Conservation (phyloP, 2,329 filamentous ascomycete genomes). For the Anthostomella pinea region DNA sequence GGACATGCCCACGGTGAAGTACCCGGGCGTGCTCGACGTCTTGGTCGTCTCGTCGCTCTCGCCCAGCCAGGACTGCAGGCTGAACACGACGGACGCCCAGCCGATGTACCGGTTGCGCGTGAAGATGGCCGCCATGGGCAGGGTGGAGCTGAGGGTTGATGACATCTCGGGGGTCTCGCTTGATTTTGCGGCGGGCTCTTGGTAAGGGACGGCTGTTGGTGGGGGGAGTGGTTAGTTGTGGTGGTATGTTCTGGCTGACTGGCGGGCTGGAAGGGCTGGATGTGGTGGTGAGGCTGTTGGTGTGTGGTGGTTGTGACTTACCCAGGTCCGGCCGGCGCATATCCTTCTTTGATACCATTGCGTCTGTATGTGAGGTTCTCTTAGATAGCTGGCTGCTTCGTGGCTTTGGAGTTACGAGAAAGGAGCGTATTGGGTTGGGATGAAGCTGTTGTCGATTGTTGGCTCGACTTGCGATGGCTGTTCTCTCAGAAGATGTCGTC, state of each 20-base stretch:
- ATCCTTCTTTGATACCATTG: conserved; percentile 73
- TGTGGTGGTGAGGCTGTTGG: conserved; percentile 7
- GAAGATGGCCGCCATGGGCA: conserved; percentile 96
- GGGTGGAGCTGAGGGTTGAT: conserved; percentile 69
- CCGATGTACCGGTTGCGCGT: conserved; percentile 80
- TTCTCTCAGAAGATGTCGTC: too few species aligned
- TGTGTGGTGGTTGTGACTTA: conserved; percentile 40
- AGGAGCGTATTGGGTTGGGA: too few species aligned
- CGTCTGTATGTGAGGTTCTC: too few species aligned
- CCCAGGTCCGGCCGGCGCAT: conserved; percentile 73
- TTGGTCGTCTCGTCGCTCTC: conserved; percentile 68
- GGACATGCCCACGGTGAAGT: conserved; percentile 76
- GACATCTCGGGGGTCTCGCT: conserved; percentile 65
- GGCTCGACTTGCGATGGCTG: too few species aligned
- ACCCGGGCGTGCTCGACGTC: conserved; percentile 63
- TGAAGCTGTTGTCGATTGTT: too few species aligned
- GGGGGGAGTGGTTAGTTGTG: conserved; percentile 2
- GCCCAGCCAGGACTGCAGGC: conserved; percentile 73
- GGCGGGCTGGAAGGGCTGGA: conserved; percentile 4
- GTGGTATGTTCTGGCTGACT: neutral
- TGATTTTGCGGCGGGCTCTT: conserved; percentile 67
- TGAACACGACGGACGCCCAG: conserved; percentile 71
- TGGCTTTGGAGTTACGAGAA: neutral
- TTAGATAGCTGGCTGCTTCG: conserved; percentile 2
- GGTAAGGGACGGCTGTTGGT: conserved; percentile 77